A percentile compares a stretch with the other conserved stretches of the same genome.
These are phyloP conservation scores for Aspergillus ochraceus DNA, from an alignment of 2,329 filamentous ascomycete species.

Conservation along the genomic window DNA sequence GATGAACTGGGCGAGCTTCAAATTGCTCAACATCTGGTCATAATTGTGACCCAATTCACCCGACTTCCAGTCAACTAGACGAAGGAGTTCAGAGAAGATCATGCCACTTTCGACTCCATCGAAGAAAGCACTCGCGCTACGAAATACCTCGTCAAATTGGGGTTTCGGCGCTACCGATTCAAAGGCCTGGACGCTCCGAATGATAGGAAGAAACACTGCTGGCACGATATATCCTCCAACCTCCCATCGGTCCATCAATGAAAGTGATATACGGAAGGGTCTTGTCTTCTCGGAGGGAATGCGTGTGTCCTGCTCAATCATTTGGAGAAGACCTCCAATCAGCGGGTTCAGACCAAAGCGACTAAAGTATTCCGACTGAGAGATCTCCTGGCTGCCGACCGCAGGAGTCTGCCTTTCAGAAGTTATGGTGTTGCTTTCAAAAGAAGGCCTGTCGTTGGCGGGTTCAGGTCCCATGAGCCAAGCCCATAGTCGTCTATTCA, in stretches of 20 bases:
- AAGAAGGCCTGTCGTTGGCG: slow-evolving; percentile 34
- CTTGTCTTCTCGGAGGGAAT: slow-evolving; percentile 70
- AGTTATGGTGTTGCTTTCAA: slow-evolving; percentile 29
- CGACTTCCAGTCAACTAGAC: slow-evolving; percentile 57
- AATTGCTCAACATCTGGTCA: slow-evolving; percentile 58
- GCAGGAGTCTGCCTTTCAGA: slow-evolving; percentile 27
- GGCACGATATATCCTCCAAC: slow-evolving; percentile 88
- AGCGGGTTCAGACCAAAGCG: slow-evolving; percentile 74
- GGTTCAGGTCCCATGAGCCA: slow-evolving; percentile 86
- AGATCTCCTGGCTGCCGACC: slow-evolving; percentile 47
- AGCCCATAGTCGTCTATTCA: slow-evolving; percentile 91
- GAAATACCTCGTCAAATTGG: slow-evolving; percentile 81
- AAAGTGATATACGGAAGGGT: slow-evolving; percentile 88
- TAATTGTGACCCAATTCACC: slow-evolving; percentile 52
- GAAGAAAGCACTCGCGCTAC: slow-evolving; percentile 94
- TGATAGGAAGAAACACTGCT: slow-evolving; percentile 81
- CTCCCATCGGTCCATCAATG: slow-evolving; percentile 97
- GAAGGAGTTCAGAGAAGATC: slow-evolving; percentile 81
- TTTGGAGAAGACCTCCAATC: slow-evolving; percentile 70
- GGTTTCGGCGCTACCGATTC: slow-evolving; percentile 65
- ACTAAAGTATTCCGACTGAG: slow-evolving; percentile 78
- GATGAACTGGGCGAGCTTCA: slow-evolving; percentile 78
- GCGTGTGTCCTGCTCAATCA: slow-evolving; percentile 63
- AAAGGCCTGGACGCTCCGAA: slow-evolving; percentile 77
- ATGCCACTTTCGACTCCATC: slow-evolving; percentile 93